Base-by-base conservation (phyloP, 768 basidiomycete genomes). In the Tulasnella sp. region DNA sequence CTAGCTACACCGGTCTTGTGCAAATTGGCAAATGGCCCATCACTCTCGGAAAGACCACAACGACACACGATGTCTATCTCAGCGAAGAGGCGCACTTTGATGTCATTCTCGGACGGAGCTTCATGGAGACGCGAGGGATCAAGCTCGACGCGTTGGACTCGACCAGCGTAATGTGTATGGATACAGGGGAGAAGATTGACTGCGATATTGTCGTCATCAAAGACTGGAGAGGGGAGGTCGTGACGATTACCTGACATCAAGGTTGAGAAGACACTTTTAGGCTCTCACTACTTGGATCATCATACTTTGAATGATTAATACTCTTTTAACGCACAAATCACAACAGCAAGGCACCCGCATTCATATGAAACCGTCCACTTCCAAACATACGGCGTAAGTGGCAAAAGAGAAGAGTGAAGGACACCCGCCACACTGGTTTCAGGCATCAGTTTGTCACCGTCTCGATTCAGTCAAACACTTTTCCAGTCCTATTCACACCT, bases 21-120 rank as follows among this genome's bases (percentile, higher is more conserved):
- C 56, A 54, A 44, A 62, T 43, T 23, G 93, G 93, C 13, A 78
- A 76, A 56, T 88, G 92, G 83, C 88, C 93, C 0, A 85, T 99
- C 66, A 93, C 86, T 0, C 73, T 76, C n/a, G 73, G 73, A 34
- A 63, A 64, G 29, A 74, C 72, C 32, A 73, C 72, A 62, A 73
- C 74, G 1, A 68, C 65, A 26, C 75, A 74, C 53, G 68, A 80
- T 0, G 93, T 97, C 8, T 93, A 88, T 71, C 79, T 98, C 29
- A 86, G 88, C 3, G 96, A 99, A 68, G 94, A 96, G 69, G 84
- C 86, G 0, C 92, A 97, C 67, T 98, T 98, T 71, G 93, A 96
- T 66, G 88, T 97, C 49, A 86, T 98, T 3, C 79, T 32, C 17
- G 58, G 51, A 43, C 64, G 69, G 5, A 66, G 69, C 9, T 74